Evolutionary conservation across 768 basidiomycete genomes (phyloP).

Genomic region (Suillus luteus): DNA sequence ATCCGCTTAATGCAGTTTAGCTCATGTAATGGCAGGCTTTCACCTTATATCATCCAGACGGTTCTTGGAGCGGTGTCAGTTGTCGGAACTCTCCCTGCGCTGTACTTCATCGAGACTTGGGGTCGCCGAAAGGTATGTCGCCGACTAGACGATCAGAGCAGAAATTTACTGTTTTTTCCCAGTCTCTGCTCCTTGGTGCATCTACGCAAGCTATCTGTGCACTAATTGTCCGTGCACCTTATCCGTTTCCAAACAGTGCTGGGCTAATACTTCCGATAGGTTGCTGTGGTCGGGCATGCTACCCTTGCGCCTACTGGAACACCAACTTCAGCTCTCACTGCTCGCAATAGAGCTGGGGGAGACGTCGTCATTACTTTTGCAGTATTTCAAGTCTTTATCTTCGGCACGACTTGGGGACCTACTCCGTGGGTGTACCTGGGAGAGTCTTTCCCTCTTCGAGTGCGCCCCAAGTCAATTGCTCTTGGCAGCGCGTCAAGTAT

Average conservation of each 20-base stretch:
- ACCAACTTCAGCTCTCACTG: conserved; percentile 47
- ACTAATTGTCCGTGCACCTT: conserved; percentile 48
- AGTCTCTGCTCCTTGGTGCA: conserved; percentile 70
- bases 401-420: conserved; percentile 76
- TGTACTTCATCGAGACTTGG: conserved; percentile 68
- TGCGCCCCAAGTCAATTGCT: conserved; percentile 77
- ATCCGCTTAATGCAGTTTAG: background rate
- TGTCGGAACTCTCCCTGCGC: conserved; percentile 67
- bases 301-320: conserved; percentile 58
- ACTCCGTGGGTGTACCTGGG: conserved; percentile 78
- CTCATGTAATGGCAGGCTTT: conserved; percentile 40
- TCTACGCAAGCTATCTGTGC: conserved; percentile 61
- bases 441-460: conserved; percentile 80
- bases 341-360: conserved; percentile 59
- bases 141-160: background rate
- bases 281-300: conserved; percentile 72
- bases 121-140: conserved; percentile 63
- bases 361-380: conserved; percentile 74
- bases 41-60: conserved; percentile 73
- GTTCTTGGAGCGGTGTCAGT: conserved; percentile 78
- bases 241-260: background rate
- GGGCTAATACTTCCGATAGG: conserved; percentile 36
- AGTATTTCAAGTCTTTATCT: conserved; percentile 73
- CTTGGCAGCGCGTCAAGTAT: conserved; percentile 63
- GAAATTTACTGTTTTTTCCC: background rate